A percentile compares a stretch with the other conserved stretches of the same genome.
These are phyloP conservation scores for Malania oleifera DNA, from an alignment of 164 flowering plant species.

Conservation along the genomic window DNA sequence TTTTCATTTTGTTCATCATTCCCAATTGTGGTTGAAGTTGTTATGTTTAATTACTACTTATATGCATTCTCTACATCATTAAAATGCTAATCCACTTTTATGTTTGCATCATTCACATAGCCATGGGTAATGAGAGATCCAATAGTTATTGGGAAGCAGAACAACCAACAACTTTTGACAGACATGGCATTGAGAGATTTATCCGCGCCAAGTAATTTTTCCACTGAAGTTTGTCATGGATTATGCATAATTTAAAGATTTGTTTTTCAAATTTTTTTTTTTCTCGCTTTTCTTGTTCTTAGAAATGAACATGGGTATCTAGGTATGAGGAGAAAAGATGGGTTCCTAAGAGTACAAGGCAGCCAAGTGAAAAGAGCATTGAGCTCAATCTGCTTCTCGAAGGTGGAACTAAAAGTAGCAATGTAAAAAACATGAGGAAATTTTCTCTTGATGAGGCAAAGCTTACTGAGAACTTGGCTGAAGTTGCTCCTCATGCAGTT, in stretches of 20 bases:
- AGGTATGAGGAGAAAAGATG: conserved; percentile 53
- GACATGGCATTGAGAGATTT: conserved; percentile 32
- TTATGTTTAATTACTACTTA: too few species aligned
- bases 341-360: conserved; percentile 19
- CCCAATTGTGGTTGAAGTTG: background rate
- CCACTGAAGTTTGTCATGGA: background rate
- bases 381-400: conserved; percentile 4
- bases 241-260: background rate
- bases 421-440: conserved; percentile 29
- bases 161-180: conserved; percentile 33
- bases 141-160: conserved; percentile 54
- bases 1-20: background rate
- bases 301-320: too few species aligned
- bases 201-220: conserved; percentile 46
- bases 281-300: background rate
- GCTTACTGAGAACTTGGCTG: conserved; percentile 18
- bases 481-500: conserved; percentile 11
- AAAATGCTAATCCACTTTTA: background rate
- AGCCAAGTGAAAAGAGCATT: conserved; percentile 9
- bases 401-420: conserved; percentile 3
- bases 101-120: conserved; percentile 18
- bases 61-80: background rate
- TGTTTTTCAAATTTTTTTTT: background rate
- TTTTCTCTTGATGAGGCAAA: conserved; percentile 42
- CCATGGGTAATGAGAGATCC: conserved; percentile 42